phyloP scores from a whole-genome alignment of 768 basidiomycete species.

The Mycena vulgaris region DNA sequence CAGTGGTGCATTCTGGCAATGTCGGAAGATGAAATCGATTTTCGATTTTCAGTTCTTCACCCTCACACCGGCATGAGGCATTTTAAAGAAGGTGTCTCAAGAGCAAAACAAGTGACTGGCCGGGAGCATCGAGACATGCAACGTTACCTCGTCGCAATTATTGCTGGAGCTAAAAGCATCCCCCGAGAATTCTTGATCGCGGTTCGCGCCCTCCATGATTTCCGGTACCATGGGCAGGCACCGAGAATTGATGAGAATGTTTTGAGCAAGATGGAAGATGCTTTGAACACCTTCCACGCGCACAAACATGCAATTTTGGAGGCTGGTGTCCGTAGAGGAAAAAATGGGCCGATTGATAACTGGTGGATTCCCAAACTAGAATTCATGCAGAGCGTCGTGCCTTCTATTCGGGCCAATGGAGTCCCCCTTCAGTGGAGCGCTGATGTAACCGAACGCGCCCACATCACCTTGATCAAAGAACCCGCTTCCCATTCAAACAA shows the following conservation, averaged over 20 bases:
- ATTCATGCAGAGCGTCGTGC: no score
- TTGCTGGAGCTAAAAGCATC: no score
- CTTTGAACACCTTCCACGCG: conserved; percentile 43
- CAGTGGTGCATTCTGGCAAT: no score
- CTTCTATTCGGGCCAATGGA: no score
- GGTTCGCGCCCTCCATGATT: no score
- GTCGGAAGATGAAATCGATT: no score
- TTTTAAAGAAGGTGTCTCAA: conserved; percentile 44
- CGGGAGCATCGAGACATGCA: conserved; percentile 44
- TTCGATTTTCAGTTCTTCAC: no score
- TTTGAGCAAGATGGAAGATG: conserved; percentile 16
- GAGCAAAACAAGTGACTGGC: conserved; percentile 46
- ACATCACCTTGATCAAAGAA: conserved; percentile 41
- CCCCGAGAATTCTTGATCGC: no score
- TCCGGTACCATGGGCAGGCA: no score
- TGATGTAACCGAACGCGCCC: conserved; percentile 43
- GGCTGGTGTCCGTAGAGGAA: conserved; percentile 29
- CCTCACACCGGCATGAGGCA: no score
- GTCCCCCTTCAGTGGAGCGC: conserved; percentile 42
- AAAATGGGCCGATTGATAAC: conserved; percentile 35
- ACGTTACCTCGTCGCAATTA: no score
- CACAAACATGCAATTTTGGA: conserved; percentile 45
- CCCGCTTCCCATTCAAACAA: conserved; percentile 39
- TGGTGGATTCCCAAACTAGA: conserved; percentile 53
- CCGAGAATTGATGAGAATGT: conserved; percentile 15